Evolutionary conservation across 192 early-diverging fungal species (phyloP), one percentile per base, ranked within the genome.

Genomic region (Coemansia biformis): DNA sequence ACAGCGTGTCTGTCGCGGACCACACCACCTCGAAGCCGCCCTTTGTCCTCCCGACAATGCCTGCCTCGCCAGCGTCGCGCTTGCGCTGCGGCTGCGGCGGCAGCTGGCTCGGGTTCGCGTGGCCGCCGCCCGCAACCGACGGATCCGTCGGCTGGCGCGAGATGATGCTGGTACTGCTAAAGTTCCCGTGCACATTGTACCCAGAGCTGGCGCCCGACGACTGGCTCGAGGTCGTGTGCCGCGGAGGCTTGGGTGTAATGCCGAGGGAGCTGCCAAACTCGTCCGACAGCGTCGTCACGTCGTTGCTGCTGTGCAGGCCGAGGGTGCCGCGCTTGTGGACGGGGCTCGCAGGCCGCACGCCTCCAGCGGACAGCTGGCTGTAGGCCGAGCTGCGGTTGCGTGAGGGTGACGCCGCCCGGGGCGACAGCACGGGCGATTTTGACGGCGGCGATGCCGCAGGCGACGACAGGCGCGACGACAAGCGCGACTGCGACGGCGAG

Each of bases 21-120:
- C 70, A 74, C 15, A 74, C 63, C n/a, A 74, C 58, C 49, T 74
- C 70, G 51, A 74, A 74, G 1, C 70, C 70, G 18, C 63, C 70
- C 41, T 66, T 74, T 38, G 70, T 74, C 43, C 51, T 66, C 17
- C 70, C 70, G 1, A 74, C 55, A n/a, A 74, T 63, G 5, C 55
- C 70, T 13, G 63, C 63, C 31, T 74, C 70, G 31, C 59, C 70
- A 1, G 70, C 70, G 55, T 74, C 66, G 46, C 70, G 70, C 54
- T 74, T 74, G 15, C 58, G 68, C 57, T 59, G 65, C 35, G 19
- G 32, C 46, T 48, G 35, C 38, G 41, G 22, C 6, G 8, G n/a
- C 19, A 42, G 32, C 23, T 52, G 35, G 29, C 29, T 30, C 5
- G 40, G 17, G 3, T 16, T 22, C 23, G 53, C 45, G 9, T 33